Evolutionary conservation across 78 protist genomes (phyloP).

Genomic region (Dictyostelium firmibasis): DNA sequence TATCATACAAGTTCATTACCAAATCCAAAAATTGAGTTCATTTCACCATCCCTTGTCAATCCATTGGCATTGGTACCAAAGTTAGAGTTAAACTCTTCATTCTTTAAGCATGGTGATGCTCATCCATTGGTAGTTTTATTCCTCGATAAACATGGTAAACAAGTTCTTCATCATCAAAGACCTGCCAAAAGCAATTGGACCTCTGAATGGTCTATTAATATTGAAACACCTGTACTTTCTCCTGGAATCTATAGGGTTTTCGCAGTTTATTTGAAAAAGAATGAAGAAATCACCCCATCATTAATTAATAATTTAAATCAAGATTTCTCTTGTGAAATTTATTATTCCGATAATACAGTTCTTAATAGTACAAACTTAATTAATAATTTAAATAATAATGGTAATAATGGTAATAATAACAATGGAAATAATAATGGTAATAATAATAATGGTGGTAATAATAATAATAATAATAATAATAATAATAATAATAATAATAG

Average conservation of each 20-base stretch:
- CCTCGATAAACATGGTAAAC: not conserved
- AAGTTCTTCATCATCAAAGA: not conserved
- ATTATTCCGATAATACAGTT: not conserved
- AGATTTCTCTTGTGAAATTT: not conserved
- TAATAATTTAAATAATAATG: not conserved
- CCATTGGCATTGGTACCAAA: not conserved
- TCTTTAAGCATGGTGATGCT: conserved; percentile 17
- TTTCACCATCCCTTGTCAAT: not conserved
- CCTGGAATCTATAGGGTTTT: not conserved
- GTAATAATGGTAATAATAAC: not conserved
- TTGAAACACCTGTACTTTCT: not conserved
- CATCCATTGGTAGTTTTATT: not conserved
- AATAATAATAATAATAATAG: not conserved
- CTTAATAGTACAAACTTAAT: not conserved
- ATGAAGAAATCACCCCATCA: not conserved
- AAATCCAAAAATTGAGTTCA: conserved; percentile 6
- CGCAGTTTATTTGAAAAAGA: not conserved
- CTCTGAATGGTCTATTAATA: conserved; percentile 8
- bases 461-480: not conserved
- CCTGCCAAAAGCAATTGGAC: conserved; percentile 1
- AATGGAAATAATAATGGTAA: not conserved
- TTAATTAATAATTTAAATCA: not conserved
- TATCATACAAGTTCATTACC: conserved; percentile 4
- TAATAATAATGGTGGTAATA: not conserved
- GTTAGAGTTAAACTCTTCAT: not conserved